Evolutionary conservation across 2,329 filamentous ascomycete species (phyloP), one percentile per base, ranked within the genome.

Genomic region (Zarea fungicola): DNA sequence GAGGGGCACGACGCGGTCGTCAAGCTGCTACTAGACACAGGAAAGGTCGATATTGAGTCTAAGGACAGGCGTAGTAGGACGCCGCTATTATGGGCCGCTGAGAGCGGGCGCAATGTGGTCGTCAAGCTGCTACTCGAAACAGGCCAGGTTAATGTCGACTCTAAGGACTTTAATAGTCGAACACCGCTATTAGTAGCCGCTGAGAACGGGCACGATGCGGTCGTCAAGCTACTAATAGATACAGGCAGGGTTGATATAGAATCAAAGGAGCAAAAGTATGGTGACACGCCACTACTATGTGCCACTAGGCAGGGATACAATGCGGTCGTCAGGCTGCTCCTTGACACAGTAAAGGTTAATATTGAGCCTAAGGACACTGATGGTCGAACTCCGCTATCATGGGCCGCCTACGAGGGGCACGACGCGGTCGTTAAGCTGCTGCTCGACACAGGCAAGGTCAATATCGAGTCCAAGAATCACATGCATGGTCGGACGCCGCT

Each of bases 261-360:
- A 25, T 14, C 23, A 10, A 37, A 48, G 26, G 44, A 51, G n/a
- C 11, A n/a, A 7, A 7, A 6, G 14, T 3, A 21, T 8, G 31
- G 49, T 25, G 14, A 25, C 40, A 45, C 44, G 28, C 50, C 50
- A 22, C 44, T 52, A 3, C 41, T 34, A 2, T 41, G 32, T 32
- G 50, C 50, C 29, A 45, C 44, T 18, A 21, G 18, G n/a, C 13
- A 29, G 5, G 40, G 40, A 26, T 10, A 44, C 4, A n/a, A 32
- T 14, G 13, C 5, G 6, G 29, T 14, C 13, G 29, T 32, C 29
- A 14, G 16, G 29, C 29, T 32, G 19, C 28, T 44, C 6, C 42
- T 44, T 23, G 26, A 21, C 6, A 44, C 14, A 13, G 42, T 16
- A 4, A 44, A 44, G 28, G 42, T 22, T 14, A 28, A 44, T 34